Conservation (phyloP, 2,329 filamentous ascomycete species). For the Monilinia vaccinii-corymbosi region DNA sequence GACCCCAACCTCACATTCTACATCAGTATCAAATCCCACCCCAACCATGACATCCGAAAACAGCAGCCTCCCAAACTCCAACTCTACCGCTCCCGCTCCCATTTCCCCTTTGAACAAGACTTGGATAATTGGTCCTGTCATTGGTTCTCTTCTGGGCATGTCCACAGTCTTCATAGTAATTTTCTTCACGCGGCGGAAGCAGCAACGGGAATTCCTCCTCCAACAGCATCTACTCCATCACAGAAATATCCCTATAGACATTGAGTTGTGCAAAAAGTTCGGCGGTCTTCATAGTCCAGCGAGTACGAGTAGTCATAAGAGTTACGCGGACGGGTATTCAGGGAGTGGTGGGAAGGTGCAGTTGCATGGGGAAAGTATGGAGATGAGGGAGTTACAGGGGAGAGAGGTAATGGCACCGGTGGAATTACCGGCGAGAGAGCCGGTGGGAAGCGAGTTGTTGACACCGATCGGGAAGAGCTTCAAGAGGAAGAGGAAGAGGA, state of each 20-base stretch:
- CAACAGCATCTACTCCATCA: neutral
- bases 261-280: neutral
- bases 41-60: neutral
- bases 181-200: conserved; percentile 21
- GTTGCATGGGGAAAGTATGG: conserved; percentile 18
- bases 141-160: conserved; percentile 22
- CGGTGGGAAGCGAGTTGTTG: conserved; percentile 21
- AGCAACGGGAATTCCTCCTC: conserved; percentile 5
- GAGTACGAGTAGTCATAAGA: neutral
- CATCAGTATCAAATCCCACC: neutral
- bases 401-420: conserved; percentile 16
- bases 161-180: conserved; percentile 22
- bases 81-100: conserved; percentile 1
- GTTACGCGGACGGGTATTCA: conserved; percentile 9
- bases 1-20: neutral
- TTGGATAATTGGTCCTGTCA: conserved; percentile 24
- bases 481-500: neutral
- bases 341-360: conserved; percentile 14
- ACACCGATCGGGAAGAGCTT: conserved; percentile 12
- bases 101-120: conserved; percentile 11
- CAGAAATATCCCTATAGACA: neutral
- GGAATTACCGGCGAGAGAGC: conserved; percentile 22
- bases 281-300: neutral
- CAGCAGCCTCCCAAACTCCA: neutral
- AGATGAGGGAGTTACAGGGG: conserved; percentile 17